Evolutionary conservation across 2,329 filamentous ascomycete genomes (phyloP).

Genomic region (Alternaria infectoria): DNA sequence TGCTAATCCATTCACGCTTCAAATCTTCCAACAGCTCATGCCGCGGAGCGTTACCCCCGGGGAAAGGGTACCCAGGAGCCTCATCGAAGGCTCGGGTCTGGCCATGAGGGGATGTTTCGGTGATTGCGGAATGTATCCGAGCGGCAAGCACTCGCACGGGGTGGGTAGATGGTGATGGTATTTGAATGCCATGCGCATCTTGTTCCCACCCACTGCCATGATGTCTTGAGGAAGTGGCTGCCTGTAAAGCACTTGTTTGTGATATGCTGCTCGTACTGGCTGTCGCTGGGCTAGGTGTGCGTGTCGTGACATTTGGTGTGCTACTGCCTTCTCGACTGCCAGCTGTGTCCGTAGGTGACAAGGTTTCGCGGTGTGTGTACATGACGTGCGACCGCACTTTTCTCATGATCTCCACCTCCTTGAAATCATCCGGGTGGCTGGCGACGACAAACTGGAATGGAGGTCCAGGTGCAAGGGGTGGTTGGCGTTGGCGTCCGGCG

Average conservation of each 20-base stretch:
- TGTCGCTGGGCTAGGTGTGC: constrained; percentile 31
- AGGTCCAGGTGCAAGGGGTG: constrained; percentile 42
- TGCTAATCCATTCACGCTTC: constrained; percentile 33
- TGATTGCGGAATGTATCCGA: constrained; percentile 33
- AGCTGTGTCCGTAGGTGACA: constrained; percentile 21
- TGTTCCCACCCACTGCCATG: constrained; percentile 23
- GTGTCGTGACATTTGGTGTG: constrained; percentile 11
- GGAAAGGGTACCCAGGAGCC: constrained; percentile 34
- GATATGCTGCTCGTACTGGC: constrained; percentile 20
- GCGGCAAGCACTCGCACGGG: constrained; percentile 30
- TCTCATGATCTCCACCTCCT: constrained; percentile 38
- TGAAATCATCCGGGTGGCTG: constrained; percentile 44
- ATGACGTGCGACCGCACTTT: constrained; percentile 47
- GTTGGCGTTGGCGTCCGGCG: constrained; percentile 36
- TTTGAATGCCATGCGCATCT: constrained; percentile 23
- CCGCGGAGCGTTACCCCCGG: background rate
- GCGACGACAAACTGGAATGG: constrained; percentile 43
- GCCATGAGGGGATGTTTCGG: constrained; percentile 26
- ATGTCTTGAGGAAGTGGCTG: constrained; percentile 8
- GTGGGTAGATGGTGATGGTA: constrained; percentile 25
- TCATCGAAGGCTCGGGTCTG: constrained; percentile 30
- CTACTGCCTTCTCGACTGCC: constrained; percentile 25
- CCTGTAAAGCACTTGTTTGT: constrained; percentile 16
- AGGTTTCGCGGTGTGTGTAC: constrained; percentile 42
- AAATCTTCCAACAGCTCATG: constrained; percentile 27